These are phyloP conservation scores for Penicillium subrubescens DNA, from an alignment of 495 filamentous ascomycete genomes.

Conservation along the genomic window DNA sequence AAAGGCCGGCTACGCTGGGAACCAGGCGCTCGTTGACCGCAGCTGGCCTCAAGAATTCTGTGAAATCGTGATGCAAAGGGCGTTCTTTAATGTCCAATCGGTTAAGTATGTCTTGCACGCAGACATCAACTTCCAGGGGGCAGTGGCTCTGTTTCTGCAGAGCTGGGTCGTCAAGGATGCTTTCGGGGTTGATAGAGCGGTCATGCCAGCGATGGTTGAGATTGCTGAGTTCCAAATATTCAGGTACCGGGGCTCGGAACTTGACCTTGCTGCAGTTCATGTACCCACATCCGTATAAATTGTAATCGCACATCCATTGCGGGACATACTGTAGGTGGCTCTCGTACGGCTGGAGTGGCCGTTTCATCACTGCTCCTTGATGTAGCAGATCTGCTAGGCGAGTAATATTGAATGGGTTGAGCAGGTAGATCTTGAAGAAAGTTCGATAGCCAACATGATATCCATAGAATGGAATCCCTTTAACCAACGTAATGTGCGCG, in stretches of 20 bases:
- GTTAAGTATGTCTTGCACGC: conserved; percentile 87
- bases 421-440: conserved; percentile 91
- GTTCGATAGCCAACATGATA: conserved; percentile 89
- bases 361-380: conserved; percentile 83
- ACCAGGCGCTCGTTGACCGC: conserved; percentile 75
- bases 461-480: conserved; percentile 94
- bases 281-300: conserved; percentile 89
- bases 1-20: conserved; percentile 90
- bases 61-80: conserved; percentile 82
- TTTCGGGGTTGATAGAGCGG: conserved; percentile 57
- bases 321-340: conserved; percentile 87
- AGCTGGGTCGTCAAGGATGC: conserved; percentile 58
- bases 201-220: conserved; percentile 77
- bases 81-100: conserved; percentile 70
- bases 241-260: conserved; percentile 78
- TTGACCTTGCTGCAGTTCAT: conserved; percentile 68
- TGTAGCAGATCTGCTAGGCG: conserved; percentile 81
- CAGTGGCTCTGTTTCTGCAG: conserved; percentile 84
- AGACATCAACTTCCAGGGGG: conserved; percentile 84
- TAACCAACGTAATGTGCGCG: conserved; percentile 86
- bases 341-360: conserved; percentile 85
- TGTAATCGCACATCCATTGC: conserved; percentile 98
- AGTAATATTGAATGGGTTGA: conserved; percentile 81
- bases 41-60: conserved; percentile 68
- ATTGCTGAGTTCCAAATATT: conserved; percentile 58